Base-by-base conservation (phyloP, 805 yeast species). In the Ogataea zsoltii region DNA sequence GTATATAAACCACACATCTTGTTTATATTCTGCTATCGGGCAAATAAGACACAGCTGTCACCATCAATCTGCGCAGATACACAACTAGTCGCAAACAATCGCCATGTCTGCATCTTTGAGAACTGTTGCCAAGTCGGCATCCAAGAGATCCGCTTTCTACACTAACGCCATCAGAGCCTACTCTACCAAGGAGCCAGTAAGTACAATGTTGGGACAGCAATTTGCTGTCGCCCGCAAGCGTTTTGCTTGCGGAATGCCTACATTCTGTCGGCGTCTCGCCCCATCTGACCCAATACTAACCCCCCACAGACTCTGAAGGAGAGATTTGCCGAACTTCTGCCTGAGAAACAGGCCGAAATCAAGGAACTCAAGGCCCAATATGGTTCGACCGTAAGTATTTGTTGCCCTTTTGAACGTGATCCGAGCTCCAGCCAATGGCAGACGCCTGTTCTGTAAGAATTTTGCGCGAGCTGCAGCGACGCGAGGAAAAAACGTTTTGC, bases 311-410 rank as follows among this genome's bases (percentile, higher is more conserved):
- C 97, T 54, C 79, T 94, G 62, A 94, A 94, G 73, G 96, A 94
- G 72, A 84, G 96, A 68, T 91, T 94, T 67, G 95, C 90, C 46
- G 96, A 88, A 66, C 76, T 88, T 56, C 80, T 91, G 68, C 98
- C 98, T 56, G 90, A 80, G 63, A 88, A 88, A 76, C 86, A 86
- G 59, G 97, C 89, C 70, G 88, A 90, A 75, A 85, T 94, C 71
- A 87, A 85, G 75, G 80, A 83, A 61, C 83, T 92, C 70, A 90
- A 92, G 73, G 78, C 88, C 69, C 95, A 90, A 63, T 80, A 92
- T 70, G 99, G 98, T 61, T 78, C 83, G 68, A 79, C 87, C 65
- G 85, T 75, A 70, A 62, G 80, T 75, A 65, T 50, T 68, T 32
- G 15, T 23, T 12, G 5, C 18, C 33, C 5, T 16, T 6, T 31